Evolutionary conservation across 805 yeast genomes (phyloP).

Genomic region (Yarrowia hollandica): DNA sequence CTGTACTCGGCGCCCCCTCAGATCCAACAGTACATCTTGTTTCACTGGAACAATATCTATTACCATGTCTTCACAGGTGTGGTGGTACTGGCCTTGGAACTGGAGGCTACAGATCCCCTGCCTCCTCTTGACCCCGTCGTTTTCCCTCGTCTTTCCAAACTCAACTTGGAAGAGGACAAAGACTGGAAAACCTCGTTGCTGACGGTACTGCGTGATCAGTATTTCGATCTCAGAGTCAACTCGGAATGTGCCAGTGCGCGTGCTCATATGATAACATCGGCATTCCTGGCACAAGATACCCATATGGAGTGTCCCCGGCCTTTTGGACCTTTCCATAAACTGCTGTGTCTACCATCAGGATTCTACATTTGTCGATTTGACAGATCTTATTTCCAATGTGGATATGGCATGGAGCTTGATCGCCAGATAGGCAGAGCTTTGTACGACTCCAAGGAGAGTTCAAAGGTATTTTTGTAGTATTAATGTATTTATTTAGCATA

Average conservation of each 20-base stretch:
- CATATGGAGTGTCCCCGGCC: conserved; percentile 14
- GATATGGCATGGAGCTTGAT: conserved; percentile 17
- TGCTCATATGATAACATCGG: conserved; percentile 23
- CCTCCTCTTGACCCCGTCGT: background rate
- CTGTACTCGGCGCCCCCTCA: background rate
- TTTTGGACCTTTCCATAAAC: conserved; percentile 16
- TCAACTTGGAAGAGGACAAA: background rate
- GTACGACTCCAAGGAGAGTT: conserved; percentile 17
- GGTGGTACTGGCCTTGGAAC: conserved; percentile 1
- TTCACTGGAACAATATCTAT: conserved; percentile 22
- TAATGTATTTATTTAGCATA: conserved; percentile 1
- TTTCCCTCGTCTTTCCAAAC: conserved; percentile 6
- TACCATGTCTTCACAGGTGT: conserved; percentile 11
- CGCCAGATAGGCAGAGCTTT: conserved; percentile 23
- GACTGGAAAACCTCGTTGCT: background rate
- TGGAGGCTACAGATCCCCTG: background rate
- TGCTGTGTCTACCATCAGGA: conserved; percentile 1
- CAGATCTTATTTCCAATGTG: conserved; percentile 11
- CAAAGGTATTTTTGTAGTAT: background rate
- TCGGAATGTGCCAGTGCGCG: conserved; percentile 23
- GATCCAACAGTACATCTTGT: conserved; percentile 14
- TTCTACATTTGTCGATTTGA: conserved; percentile 17
- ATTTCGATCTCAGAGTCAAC: conserved; percentile 5
- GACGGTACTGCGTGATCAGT: background rate
- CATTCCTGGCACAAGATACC: conserved; percentile 6